Evolutionary conservation across 768 basidiomycete genomes (phyloP).

Genomic region (Rhodotorula babjevae): DNA sequence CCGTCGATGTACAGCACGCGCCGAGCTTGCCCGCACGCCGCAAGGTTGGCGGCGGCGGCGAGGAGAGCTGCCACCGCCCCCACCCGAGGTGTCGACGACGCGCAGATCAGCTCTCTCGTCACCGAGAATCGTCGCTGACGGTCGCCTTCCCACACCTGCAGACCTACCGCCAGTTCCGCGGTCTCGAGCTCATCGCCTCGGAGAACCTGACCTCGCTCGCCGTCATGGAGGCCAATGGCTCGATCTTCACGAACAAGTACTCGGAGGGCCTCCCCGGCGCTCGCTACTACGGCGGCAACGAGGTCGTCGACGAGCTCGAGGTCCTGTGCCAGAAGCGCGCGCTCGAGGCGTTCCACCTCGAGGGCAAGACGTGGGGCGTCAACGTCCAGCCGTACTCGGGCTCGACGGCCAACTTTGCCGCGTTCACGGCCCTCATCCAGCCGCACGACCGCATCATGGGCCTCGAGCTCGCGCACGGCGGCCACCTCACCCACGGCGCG

Average conservation of each 20-base stretch:
- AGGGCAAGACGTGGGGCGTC: slow-evolving; percentile 82
- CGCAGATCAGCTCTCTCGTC: no score
- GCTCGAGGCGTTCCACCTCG: slow-evolving; percentile 90
- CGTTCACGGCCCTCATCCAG: slow-evolving; percentile 89
- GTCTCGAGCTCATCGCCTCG: slow-evolving; percentile 96
- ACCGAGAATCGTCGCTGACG: background rate
- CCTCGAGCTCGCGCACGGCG: slow-evolving; percentile 94
- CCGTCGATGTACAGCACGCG: no score
- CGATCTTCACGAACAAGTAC: slow-evolving; percentile 95
- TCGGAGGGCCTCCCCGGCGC: slow-evolving; percentile 98
- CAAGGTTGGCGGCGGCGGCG: no score
- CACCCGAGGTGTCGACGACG: no score
- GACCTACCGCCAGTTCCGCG: slow-evolving; percentile 96
- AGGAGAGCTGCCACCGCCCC: no score
- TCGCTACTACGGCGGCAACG: slow-evolving; percentile 58
- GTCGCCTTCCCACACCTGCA: slow-evolving; percentile 48
- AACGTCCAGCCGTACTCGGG: slow-evolving; percentile 87
- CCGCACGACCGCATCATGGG: slow-evolving; percentile 99
- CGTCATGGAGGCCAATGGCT: slow-evolving; percentile 96
- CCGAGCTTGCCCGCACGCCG: no score
- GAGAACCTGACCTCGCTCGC: slow-evolving; percentile 98
- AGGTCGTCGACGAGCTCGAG: slow-evolving; percentile 90
- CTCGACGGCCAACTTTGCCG: slow-evolving; percentile 69
- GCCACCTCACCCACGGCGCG: slow-evolving; percentile 91
- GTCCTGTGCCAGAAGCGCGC: slow-evolving; percentile 90